Percentiles rank a stretch among this genome's conserved stretches.
Evolutionary conservation across 1,284 basidiomycete genomes (phyloP).

Genomic region (Gomphus bonarii): DNA sequence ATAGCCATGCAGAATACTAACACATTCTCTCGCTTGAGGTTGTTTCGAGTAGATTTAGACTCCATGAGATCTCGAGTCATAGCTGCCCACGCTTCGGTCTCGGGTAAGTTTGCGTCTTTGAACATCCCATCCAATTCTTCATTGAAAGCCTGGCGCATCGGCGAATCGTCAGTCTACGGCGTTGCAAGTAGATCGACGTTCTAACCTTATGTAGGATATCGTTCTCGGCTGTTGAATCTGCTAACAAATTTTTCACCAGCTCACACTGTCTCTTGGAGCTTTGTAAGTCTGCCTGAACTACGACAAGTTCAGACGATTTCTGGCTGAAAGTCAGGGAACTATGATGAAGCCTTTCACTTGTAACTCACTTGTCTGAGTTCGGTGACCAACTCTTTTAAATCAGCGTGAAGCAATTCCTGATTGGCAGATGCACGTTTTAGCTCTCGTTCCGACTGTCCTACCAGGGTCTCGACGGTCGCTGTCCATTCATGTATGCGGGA

Average conservation of each 20-base stretch:
- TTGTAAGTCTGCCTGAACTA: constrained; percentile 51
- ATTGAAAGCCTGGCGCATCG: constrained; percentile 67
- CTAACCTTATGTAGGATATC: constrained; percentile 84
- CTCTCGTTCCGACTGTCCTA: constrained; percentile 46
- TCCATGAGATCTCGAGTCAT: constrained; percentile 61
- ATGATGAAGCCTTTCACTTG: neutral
- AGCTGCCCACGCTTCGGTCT: constrained; percentile 67
- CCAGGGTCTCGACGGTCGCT: constrained; percentile 35
- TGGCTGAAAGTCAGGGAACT: constrained; percentile 19
- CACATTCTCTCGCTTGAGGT: constrained; percentile 67
- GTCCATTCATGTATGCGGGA: constrained; percentile 17
- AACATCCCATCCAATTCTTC: constrained; percentile 87
- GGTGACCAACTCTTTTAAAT: constrained; percentile 36
- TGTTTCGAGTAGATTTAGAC: constrained; percentile 70
- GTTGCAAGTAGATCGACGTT: constrained; percentile 4
- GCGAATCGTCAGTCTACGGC: constrained; percentile 10
- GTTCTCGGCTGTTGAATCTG: constrained; percentile 74
- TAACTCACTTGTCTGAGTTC: constrained; percentile 46
- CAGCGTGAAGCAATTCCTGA: constrained; percentile 41
- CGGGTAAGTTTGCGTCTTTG: constrained; percentile 66
- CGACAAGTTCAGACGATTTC: constrained; percentile 50
- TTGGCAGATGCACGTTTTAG: constrained; percentile 39
- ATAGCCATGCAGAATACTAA: constrained; percentile 27
- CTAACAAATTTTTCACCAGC: constrained; percentile 62
- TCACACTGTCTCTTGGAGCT: constrained; percentile 65